Conservation (phyloP, 805 yeast species). For the Kuraishia floccosa region DNA sequence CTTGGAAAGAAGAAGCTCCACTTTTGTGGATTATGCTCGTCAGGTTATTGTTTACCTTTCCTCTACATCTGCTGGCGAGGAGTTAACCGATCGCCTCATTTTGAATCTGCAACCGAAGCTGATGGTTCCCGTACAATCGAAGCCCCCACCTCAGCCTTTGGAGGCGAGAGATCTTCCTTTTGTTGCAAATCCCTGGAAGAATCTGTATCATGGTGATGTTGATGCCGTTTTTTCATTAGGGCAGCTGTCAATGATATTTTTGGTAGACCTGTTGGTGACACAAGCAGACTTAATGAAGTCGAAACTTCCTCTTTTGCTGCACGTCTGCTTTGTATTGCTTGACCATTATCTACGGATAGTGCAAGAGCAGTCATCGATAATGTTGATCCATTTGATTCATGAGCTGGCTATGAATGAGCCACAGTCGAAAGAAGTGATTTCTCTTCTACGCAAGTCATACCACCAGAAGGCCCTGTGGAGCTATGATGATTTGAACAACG, state of each 20-base stretch:
- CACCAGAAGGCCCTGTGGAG: conserved; percentile 53
- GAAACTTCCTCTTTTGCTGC: conserved; percentile 50
- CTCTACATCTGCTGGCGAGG: conserved; percentile 32
- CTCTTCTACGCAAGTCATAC: conserved; percentile 42
- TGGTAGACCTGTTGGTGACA: conserved; percentile 68
- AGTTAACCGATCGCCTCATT: conserved; percentile 52
- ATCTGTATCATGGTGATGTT: conserved; percentile 30
- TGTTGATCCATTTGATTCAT: conserved; percentile 64
- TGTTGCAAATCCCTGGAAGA: conserved; percentile 56
- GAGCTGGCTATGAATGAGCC: conserved; percentile 45
- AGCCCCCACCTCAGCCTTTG: conserved; percentile 22
- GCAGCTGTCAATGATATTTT: conserved; percentile 73
- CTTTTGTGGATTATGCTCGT: conserved; percentile 67
- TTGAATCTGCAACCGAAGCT: conserved; percentile 69
- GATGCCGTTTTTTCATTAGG: conserved; percentile 80
- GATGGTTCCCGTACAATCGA: conserved; percentile 40
- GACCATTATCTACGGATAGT: conserved; percentile 84
- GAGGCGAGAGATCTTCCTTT: conserved; percentile 47
- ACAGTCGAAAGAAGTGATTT: conserved; percentile 45
- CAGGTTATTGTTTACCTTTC: conserved; percentile 77
- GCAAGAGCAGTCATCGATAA: conserved; percentile 72
- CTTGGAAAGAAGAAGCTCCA: conserved; percentile 55
- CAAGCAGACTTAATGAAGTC: conserved; percentile 52
- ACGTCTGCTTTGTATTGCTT: conserved; percentile 65
- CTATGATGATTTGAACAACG: conserved; percentile 75